Conservation (phyloP, 441 rosid species). For the Syzygium syzygioides region DNA sequence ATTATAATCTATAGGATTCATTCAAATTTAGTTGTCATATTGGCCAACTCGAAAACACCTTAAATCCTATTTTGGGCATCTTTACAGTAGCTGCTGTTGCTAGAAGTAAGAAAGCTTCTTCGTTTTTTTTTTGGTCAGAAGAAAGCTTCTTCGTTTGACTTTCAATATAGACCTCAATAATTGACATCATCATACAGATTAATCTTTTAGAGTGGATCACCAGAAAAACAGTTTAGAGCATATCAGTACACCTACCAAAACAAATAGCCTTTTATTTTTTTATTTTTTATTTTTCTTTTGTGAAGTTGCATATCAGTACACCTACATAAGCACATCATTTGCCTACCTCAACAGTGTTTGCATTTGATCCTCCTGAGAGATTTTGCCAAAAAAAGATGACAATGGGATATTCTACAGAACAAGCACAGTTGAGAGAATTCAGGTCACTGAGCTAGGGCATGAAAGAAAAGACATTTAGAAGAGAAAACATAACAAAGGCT, state of each 20-base stretch:
- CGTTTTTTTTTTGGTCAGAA: too few relatives aligned
- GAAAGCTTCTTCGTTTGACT: not conserved
- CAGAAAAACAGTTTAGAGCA: not conserved
- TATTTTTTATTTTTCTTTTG: not conserved
- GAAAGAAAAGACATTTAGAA: not conserved
- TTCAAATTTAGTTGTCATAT: not conserved
- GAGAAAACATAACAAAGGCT: not conserved
- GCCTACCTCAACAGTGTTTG: not conserved
- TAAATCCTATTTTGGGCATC: not conserved
- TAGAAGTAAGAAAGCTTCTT: not conserved
- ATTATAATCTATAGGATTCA: not conserved
- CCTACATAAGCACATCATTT: not conserved
- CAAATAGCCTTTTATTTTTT: not conserved
- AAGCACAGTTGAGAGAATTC: not conserved
- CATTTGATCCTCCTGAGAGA: not conserved
- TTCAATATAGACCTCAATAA: not conserved
- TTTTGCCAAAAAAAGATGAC: not conserved
- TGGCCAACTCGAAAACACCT: not conserved
- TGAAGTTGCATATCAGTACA: not conserved
- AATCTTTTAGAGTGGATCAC: not conserved
- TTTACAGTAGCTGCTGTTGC: not conserved
- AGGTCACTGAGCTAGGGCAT: not conserved
- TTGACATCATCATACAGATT: fast-evolving
- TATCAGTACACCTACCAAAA: not conserved
- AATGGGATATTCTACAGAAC: not conserved